phyloP scores from a whole-genome alignment of 192 early-diverging fungal species.

The Borealophlyctis nickersoniae region DNA sequence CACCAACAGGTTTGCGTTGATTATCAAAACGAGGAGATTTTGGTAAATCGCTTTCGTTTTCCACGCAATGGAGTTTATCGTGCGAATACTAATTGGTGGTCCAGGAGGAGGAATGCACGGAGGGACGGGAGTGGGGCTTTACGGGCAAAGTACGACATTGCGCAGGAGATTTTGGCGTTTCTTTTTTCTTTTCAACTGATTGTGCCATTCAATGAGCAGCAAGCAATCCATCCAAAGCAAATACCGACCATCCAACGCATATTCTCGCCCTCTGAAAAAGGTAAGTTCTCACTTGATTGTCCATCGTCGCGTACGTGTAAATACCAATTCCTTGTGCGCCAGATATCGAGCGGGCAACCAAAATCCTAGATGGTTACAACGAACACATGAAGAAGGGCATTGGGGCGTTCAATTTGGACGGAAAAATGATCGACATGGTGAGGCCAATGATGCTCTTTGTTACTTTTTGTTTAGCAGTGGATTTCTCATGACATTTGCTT shows the following conservation, averaged over 20 bases:
- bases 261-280: slow-evolving; percentile 71
- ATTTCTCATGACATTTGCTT: background rate
- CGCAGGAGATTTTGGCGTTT: background rate
- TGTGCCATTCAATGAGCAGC: too few species aligned
- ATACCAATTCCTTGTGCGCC: too few species aligned
- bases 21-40: slow-evolving; percentile 51
- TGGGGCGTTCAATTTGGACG: slow-evolving; percentile 89
- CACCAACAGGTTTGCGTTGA: slow-evolving; percentile 69
- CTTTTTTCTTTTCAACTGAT: background rate
- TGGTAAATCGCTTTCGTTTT: too few species aligned
- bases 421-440: slow-evolving; percentile 72
- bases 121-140: slow-evolving; percentile 90
- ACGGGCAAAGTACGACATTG: slow-evolving; percentile 68
- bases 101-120: slow-evolving; percentile 70
- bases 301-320: too few species aligned
- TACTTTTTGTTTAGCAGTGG: background rate
- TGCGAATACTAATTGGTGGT: background rate
- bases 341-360: slow-evolving; percentile 65
- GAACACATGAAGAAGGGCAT: slow-evolving; percentile 65
- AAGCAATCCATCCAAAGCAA: slow-evolving; percentile 91
- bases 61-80: too few species aligned
- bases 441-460: background rate
- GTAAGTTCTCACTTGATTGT: too few species aligned
- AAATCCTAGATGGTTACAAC: slow-evolving; percentile 71
- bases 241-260: slow-evolving; percentile 74